phyloP scores from a whole-genome alignment of 1,284 basidiomycete species.

The Papiliotrema flavescens region DNA sequence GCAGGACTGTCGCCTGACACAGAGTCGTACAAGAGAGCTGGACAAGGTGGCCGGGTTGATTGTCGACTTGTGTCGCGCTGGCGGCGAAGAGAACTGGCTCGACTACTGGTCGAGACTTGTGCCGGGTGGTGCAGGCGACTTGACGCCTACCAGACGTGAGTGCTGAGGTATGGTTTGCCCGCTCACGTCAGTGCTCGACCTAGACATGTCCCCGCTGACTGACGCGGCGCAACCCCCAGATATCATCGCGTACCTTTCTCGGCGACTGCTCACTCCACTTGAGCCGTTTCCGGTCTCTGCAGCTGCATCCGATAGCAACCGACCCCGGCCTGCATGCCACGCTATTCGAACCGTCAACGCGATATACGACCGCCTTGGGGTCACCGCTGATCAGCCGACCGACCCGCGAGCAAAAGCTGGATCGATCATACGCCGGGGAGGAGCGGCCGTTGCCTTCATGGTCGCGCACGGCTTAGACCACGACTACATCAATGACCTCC shows the following conservation, averaged over 20 bases:
- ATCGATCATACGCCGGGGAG: conserved; percentile 47
- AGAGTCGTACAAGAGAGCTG: conserved; percentile 55
- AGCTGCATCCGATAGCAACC: conserved; percentile 5
- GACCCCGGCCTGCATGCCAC: conserved; percentile 30
- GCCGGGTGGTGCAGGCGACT: conserved; percentile 55
- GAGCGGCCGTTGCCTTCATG: conserved; percentile 62
- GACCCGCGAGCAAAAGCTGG: not conserved
- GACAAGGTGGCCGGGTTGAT: conserved; percentile 62
- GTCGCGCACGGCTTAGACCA: conserved; percentile 55
- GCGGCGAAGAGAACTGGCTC: conserved; percentile 72
- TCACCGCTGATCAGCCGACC: not conserved
- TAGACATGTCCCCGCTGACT: conserved; percentile 30
- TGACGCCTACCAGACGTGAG: conserved; percentile 10
- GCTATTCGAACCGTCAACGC: conserved; percentile 20
- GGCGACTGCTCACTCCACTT: conserved; percentile 14
- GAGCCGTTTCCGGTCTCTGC: conserved; percentile 23
- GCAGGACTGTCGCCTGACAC: conserved; percentile 53
- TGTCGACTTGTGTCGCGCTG: conserved; percentile 58
- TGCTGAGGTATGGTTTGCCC: conserved; percentile 1
- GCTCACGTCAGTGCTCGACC: not conserved
- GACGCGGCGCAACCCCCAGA: conserved; percentile 45
- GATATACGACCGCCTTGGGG: conserved; percentile 22
- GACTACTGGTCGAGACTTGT: conserved; percentile 81
- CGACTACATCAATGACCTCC: conserved; percentile 54
- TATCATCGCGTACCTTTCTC: conserved; percentile 43